A percentile compares a stretch with the other conserved stretches of the same genome.
Conservation (phyloP, 2,329 filamentous ascomycete genomes). For the Anthostomella pinea region DNA sequence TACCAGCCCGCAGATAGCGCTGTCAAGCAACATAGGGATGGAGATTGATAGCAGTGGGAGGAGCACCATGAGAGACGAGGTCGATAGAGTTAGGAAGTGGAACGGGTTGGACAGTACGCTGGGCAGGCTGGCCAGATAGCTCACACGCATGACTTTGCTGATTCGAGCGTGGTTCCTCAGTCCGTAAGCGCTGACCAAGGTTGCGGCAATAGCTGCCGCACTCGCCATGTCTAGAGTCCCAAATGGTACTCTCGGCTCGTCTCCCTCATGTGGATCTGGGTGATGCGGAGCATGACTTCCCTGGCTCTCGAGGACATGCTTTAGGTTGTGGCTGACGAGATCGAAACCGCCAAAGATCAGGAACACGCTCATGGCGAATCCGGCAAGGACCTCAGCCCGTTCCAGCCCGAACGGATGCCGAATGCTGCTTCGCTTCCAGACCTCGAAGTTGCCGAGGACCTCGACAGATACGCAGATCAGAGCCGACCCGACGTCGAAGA, state of each 20-base stretch:
- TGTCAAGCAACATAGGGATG: constrained; percentile 82
- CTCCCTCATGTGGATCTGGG: constrained; percentile 56
- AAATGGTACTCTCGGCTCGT: constrained; percentile 53
- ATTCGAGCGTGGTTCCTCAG: constrained; percentile 91
- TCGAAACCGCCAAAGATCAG: constrained; percentile 97
- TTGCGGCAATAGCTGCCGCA: constrained; percentile 76
- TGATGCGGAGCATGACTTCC: constrained; percentile 73
- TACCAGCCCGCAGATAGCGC: constrained; percentile 75
- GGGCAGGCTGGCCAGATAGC: constrained; percentile 77
- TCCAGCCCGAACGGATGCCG: constrained; percentile 92
- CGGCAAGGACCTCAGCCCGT: constrained; percentile 87
- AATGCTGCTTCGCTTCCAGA: constrained; percentile 91
- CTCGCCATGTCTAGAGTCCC: constrained; percentile 81
- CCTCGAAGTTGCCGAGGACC: constrained; percentile 93
- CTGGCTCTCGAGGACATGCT: constrained; percentile 78
- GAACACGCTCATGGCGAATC: constrained; percentile 93
- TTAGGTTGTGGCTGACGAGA: constrained; percentile 87
- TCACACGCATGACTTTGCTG: constrained; percentile 84
- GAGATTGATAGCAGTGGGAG: constrained; percentile 77
- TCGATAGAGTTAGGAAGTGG: constrained; percentile 89
- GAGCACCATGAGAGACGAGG: constrained; percentile 75
- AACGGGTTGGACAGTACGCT: constrained; percentile 91
- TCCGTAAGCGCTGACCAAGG: constrained; percentile 80
- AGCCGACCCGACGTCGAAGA: constrained; percentile 93
- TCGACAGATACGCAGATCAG: constrained; percentile 90